Percentiles rank a stretch among this genome's conserved stretches.
These are phyloP conservation scores for Balamuthia mandrillaris DNA, from an alignment of 208 protist species.

Conservation along the genomic window DNA sequence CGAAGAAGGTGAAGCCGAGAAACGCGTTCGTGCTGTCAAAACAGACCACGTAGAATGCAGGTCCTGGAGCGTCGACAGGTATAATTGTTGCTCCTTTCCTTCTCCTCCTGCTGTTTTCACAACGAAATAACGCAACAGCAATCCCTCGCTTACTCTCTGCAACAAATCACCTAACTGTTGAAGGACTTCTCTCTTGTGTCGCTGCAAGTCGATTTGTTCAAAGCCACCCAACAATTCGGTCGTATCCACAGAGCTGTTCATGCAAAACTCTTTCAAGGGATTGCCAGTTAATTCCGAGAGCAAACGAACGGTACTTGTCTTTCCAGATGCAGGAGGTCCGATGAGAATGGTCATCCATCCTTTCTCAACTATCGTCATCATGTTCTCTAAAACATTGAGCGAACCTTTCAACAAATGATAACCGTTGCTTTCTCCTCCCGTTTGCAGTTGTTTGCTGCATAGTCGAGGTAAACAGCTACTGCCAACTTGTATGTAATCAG, in stretches of 20 bases:
- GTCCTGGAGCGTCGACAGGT: neutral
- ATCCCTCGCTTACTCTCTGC: slow-evolving; percentile 21
- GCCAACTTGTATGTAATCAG: slow-evolving; percentile 58
- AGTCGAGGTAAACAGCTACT: neutral
- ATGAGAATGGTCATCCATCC: slow-evolving; percentile 92
- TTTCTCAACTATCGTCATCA: slow-evolving; percentile 85
- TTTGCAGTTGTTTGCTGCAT: neutral
- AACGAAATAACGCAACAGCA: neutral
- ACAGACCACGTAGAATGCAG: neutral
- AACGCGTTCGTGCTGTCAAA: neutral
- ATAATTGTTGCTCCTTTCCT: too few species aligned
- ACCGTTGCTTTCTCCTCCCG: neutral
- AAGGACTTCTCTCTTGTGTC: slow-evolving; percentile 39
- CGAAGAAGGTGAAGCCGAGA: neutral
- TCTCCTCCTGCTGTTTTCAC: too few species aligned
- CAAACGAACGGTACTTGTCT: slow-evolving; percentile 90
- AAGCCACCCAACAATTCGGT: slow-evolving; percentile 98
- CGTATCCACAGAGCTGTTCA: slow-evolving; percentile 97
- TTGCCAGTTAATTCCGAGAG: slow-evolving; percentile 86
- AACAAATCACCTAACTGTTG: neutral
- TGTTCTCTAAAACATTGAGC: slow-evolving; percentile 65
- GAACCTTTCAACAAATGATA: neutral
- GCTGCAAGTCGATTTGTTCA: slow-evolving; percentile 92
- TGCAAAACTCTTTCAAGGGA: slow-evolving; percentile 89
- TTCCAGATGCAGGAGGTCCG: slow-evolving; percentile 90